Conservation (phyloP, 116 monocot genomes). For the Posidonia oceanica region DNA sequence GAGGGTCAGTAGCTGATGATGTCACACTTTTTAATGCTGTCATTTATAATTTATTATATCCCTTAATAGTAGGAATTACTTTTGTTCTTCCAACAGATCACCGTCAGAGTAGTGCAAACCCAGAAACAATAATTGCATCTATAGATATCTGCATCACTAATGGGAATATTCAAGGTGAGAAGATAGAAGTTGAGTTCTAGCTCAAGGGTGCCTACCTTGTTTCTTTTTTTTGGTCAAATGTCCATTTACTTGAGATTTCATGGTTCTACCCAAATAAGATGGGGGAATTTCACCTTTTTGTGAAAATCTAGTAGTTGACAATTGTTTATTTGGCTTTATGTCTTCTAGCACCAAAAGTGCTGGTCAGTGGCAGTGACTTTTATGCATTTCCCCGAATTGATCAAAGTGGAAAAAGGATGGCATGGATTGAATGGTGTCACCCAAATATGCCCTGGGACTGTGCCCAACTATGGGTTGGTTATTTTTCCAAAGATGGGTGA, state of each 20-base stretch:
- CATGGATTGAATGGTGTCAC: constrained; percentile 95
- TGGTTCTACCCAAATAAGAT: neutral
- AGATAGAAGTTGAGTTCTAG: neutral
- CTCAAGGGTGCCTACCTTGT: neutral
- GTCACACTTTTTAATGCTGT: neutral
- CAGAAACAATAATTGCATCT: constrained; percentile 53
- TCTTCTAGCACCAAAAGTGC: constrained; percentile 51
- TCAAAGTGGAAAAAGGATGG: constrained; percentile 49
- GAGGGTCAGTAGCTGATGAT: constrained; percentile 43
- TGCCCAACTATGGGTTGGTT: constrained; percentile 93
- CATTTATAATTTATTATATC: neutral
- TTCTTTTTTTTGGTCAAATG: neutral
- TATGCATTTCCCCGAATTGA: constrained; percentile 92
- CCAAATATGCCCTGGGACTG: constrained; percentile 97
- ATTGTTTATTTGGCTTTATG: constrained; percentile 1
- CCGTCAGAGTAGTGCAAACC: constrained; percentile 64
- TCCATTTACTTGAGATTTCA: neutral
- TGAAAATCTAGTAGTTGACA: neutral
- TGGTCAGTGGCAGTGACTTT: constrained; percentile 74
- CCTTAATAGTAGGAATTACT: neutral
- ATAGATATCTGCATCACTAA: constrained; percentile 18
- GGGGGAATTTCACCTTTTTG: no score
- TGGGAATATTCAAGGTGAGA: constrained; percentile 48
- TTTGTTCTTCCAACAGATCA: constrained; percentile 36
- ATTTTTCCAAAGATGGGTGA: constrained; percentile 84